Percentiles rank a stretch among this genome's conserved stretches.
Evolutionary conservation across 495 filamentous ascomycete genomes (phyloP).

Genomic region (Aspergillus sclerotiicarbonarius): DNA sequence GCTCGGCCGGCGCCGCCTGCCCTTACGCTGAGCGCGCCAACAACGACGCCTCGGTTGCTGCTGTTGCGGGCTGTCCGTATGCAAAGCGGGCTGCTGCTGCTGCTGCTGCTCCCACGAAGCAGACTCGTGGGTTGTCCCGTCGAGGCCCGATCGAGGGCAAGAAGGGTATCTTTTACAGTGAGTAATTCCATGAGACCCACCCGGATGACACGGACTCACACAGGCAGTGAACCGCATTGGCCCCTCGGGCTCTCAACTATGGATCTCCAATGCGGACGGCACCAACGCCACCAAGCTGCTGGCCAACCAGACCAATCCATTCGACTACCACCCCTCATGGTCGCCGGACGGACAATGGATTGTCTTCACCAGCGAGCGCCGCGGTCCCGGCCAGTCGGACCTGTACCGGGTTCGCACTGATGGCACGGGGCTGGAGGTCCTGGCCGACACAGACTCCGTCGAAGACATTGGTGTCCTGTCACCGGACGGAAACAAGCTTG

Average conservation of each 20-base stretch:
- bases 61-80: background rate
- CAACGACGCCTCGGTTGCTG: background rate
- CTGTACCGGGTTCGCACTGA: slow-evolving; percentile 16
- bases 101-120: background rate
- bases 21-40: background rate
- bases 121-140: background rate
- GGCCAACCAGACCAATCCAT: slow-evolving; percentile 19
- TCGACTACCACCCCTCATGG: slow-evolving; percentile 32
- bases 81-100: background rate
- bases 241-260: slow-evolving; percentile 24
- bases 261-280: slow-evolving; percentile 30
- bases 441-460: slow-evolving; percentile 13
- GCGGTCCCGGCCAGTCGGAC: slow-evolving; percentile 19
- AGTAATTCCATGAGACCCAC: background rate
- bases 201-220: background rate
- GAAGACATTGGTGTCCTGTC: slow-evolving; percentile 16
- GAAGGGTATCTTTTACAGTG: slow-evolving; percentile 26
- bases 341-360: slow-evolving; percentile 24
- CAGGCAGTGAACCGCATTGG: slow-evolving; percentile 18
- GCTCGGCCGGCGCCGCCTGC: background rate
- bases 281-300: slow-evolving; percentile 23
- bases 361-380: slow-evolving; percentile 21
- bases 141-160: slow-evolving; percentile 4
- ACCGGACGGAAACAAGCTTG: slow-evolving; percentile 11
- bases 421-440: slow-evolving; percentile 15